A percentile compares a stretch with the other conserved stretches of the same genome.
Conservation (phyloP, 139 green algal species). For the Chlamydomonas schloesseri region DNA sequence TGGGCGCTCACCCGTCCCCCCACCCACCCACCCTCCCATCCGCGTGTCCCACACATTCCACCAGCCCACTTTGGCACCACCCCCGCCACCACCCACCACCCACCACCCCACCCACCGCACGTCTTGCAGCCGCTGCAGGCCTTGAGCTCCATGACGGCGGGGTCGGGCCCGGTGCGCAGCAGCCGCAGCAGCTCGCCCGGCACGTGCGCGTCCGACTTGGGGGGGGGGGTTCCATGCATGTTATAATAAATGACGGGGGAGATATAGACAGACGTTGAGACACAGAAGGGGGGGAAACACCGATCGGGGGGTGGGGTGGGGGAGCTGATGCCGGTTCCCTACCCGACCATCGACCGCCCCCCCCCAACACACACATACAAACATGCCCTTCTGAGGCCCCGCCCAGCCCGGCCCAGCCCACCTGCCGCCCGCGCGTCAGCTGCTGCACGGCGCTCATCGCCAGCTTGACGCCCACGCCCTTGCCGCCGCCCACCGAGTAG, state of each 20-base stretch:
- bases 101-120: slow-evolving; percentile 31
- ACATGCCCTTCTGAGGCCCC: too few relatives aligned
- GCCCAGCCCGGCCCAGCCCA: neutral
- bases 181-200: slow-evolving; percentile 32
- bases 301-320: too few relatives aligned
- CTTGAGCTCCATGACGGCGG: slow-evolving; percentile 42
- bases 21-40: neutral
- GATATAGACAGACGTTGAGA: too few relatives aligned
- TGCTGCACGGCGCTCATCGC: slow-evolving; percentile 50
- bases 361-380: too few relatives aligned
- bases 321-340: too few relatives aligned
- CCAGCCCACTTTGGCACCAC: too few relatives aligned
- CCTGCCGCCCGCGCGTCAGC: slow-evolving; percentile 43
- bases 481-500: slow-evolving; percentile 49
- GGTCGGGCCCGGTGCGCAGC: slow-evolving; percentile 52
- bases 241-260: too few relatives aligned
- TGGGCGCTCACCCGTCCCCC: too few relatives aligned
- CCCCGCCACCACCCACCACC: neutral
- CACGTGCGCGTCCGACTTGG: slow-evolving; percentile 52
- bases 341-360: too few relatives aligned
- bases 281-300: too few relatives aligned
- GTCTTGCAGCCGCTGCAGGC: slow-evolving; percentile 60
- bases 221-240: too few relatives aligned
- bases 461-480: slow-evolving; percentile 46
- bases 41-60: too few relatives aligned